These are phyloP conservation scores for Diaporthe amygdali DNA, from an alignment of 2,329 filamentous ascomycete genomes.

Conservation along the genomic window DNA sequence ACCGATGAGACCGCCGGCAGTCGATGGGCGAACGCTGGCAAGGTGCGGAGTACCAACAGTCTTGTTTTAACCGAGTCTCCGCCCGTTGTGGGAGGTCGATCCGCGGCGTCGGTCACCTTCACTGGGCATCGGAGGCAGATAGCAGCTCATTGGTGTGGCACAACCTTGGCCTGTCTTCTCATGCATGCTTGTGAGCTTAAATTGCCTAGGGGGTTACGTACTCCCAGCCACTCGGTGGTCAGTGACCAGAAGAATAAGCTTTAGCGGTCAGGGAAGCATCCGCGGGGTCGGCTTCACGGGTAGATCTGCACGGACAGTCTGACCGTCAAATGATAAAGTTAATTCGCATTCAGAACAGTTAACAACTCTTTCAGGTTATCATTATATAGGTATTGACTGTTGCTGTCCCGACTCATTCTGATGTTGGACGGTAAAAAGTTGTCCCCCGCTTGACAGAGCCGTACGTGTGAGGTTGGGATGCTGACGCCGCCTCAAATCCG, in stretches of 20 bases:
- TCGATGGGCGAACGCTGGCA: not conserved
- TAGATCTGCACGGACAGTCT: not conserved
- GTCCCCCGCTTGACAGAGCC: too few species aligned
- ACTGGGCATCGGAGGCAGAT: not conserved
- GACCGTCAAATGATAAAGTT: not conserved
- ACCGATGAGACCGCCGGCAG: not conserved
- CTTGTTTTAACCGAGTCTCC: constrained; percentile 10
- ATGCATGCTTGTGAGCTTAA: not conserved
- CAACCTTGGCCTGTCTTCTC: not conserved
- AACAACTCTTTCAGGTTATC: too few species aligned
- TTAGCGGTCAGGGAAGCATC: not conserved
- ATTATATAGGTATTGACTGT: too few species aligned
- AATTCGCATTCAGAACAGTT: not conserved
- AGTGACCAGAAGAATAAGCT: not conserved
- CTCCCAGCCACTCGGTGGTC: not conserved
- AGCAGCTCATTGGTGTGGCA: not conserved
- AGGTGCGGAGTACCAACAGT: constrained; percentile 7
- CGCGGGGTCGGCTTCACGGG: not conserved
- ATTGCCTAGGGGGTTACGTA: not conserved
- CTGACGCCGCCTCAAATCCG: too few species aligned
- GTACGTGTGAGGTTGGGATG: too few species aligned
- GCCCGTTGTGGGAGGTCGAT: not conserved
- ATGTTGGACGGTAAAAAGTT: too few species aligned
- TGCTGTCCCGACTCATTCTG: too few species aligned
- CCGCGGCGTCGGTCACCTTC: not conserved